phyloP scores from a whole-genome alignment of 306 rosid genomes.

The Lathyrus sativus region DNA sequence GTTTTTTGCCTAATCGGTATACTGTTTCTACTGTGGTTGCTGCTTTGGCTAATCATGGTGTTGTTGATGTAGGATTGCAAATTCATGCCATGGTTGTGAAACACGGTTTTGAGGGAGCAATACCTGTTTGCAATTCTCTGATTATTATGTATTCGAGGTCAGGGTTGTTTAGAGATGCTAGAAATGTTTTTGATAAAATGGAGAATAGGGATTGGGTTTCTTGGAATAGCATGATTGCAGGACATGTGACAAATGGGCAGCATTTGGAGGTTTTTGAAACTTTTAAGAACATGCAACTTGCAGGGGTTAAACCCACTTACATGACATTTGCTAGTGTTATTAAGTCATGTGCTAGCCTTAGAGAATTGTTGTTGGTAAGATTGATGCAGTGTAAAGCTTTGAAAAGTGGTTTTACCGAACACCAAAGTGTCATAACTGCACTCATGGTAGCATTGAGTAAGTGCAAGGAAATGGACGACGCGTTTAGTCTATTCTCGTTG shows the following conservation, averaged over 20 bases:
- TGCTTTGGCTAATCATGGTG: constrained; percentile 55
- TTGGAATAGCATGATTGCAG: constrained; percentile 81
- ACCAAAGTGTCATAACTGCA: constrained; percentile 57
- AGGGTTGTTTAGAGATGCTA: constrained; percentile 61
- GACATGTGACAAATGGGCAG: constrained; percentile 56
- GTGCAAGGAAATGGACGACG: constrained; percentile 66
- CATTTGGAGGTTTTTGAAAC: constrained; percentile 63
- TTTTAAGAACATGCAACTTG: constrained; percentile 60
- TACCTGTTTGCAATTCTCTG: constrained; percentile 62
- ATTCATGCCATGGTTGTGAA: constrained; percentile 66
- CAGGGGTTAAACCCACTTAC: constrained; percentile 58
- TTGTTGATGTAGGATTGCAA: constrained; percentile 57
- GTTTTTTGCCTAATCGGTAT: constrained; percentile 58
- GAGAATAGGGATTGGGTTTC: constrained; percentile 60
- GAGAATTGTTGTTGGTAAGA: constrained; percentile 54
- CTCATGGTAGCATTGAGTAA: constrained; percentile 73
- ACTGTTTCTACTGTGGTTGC: constrained; percentile 63
- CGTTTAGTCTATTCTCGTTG: constrained; percentile 56
- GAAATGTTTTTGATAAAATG: constrained; percentile 62
- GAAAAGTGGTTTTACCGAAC: constrained; percentile 58
- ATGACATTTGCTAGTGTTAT: constrained; percentile 56
- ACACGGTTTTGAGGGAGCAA: constrained; percentile 59
- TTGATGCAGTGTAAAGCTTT: constrained; percentile 64
- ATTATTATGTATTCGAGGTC: constrained; percentile 69
- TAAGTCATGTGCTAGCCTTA: constrained; percentile 63